phyloP scores from a whole-genome alignment of 2,329 filamentous ascomycete genomes.

The Phialocephala subalpina region DNA sequence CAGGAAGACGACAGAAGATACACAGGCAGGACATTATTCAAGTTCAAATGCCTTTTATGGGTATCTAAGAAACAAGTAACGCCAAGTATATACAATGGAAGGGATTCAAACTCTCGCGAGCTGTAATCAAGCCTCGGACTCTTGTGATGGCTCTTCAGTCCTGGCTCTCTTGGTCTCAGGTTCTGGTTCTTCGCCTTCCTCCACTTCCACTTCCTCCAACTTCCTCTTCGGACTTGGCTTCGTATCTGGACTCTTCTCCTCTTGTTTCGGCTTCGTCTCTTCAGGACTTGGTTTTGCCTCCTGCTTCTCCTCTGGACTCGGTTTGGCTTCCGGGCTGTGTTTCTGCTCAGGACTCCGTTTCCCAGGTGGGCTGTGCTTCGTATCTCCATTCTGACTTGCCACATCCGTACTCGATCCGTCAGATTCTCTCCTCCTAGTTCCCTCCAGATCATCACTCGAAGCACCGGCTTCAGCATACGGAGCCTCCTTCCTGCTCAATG shows the following conservation, averaged over 20 bases:
- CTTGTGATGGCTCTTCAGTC: constrained; percentile 7
- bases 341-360: constrained; percentile 4
- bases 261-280: not conserved
- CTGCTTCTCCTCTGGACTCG: not conserved
- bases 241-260: not conserved
- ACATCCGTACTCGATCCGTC: constrained; percentile 29
- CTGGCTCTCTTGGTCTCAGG: constrained; percentile 1
- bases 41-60: not conserved
- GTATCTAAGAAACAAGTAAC: constrained; percentile 4
- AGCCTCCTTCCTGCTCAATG: constrained; percentile 52
- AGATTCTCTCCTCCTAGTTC: constrained; percentile 36
- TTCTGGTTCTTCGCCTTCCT: constrained; percentile 12
- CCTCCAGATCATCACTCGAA: constrained; percentile 39
- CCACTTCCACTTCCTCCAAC: not conserved
- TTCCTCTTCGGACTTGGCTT: constrained; percentile 4
- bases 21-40: not conserved
- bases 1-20: not conserved
- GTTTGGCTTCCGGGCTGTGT: not conserved
- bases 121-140: not conserved
- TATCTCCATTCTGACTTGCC: constrained; percentile 9
- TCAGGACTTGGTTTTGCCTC: constrained; percentile 7
- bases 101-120: not conserved
- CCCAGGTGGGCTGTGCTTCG: not conserved
- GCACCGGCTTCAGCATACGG: constrained; percentile 38
- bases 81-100: not conserved